These are phyloP conservation scores for Cercospora sojina DNA, from an alignment of 2,329 filamentous ascomycete species.

Conservation along the genomic window DNA sequence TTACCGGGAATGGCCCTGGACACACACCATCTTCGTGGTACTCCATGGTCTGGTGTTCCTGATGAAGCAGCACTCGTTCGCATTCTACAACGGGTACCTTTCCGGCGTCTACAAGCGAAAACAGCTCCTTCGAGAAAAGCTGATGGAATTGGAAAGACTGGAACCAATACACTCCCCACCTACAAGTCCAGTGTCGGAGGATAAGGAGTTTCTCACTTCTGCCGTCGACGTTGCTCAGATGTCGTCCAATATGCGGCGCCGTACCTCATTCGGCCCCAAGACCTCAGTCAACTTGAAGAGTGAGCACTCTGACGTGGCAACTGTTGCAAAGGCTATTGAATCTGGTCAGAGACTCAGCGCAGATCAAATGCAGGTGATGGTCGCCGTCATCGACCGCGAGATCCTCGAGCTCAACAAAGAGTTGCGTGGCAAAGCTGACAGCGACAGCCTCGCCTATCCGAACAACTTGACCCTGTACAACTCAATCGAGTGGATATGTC, in stretches of 20 bases:
- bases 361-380: slow-evolving; percentile 63
- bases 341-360: slow-evolving; percentile 59
- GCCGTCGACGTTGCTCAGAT: slow-evolving; percentile 26
- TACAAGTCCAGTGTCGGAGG: slow-evolving; percentile 36
- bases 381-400: slow-evolving; percentile 65
- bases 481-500: slow-evolving; percentile 67
- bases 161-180: slow-evolving; percentile 44
- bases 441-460: slow-evolving; percentile 58
- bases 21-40: slow-evolving; percentile 75
- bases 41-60: slow-evolving; percentile 72
- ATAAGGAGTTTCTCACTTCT: slow-evolving; percentile 19
- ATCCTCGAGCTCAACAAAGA: slow-evolving; percentile 64
- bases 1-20: slow-evolving; percentile 77
- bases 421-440: slow-evolving; percentile 61
- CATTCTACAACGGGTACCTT: slow-evolving; percentile 72
- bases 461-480: slow-evolving; percentile 61
- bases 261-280: slow-evolving; percentile 41
- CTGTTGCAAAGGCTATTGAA: slow-evolving; percentile 62
- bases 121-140: slow-evolving; percentile 46
- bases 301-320: slow-evolving; percentile 58
- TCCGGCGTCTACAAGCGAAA: slow-evolving; percentile 57
- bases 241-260: slow-evolving; percentile 23
- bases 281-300: slow-evolving; percentile 46
- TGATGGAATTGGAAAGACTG: slow-evolving; percentile 59
- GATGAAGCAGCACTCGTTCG: slow-evolving; percentile 82